Evolutionary conservation across 2,329 filamentous ascomycete genomes (phyloP).

Genomic region (Didymellaceae sp.): DNA sequence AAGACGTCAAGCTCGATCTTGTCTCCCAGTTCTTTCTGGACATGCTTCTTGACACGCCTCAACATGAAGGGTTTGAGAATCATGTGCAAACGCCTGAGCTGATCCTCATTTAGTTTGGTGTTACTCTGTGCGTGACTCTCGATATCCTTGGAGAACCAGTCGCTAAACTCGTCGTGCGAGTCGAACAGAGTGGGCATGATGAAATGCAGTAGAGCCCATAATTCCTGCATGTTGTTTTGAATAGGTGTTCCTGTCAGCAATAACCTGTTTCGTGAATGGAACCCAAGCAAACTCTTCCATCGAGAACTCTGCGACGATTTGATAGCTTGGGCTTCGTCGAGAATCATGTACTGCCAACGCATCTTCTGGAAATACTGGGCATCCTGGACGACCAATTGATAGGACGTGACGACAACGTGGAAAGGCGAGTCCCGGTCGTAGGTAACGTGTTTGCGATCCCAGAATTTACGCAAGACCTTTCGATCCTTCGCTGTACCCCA

Average conservation of each 20-base stretch:
- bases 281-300: conserved; percentile 94
- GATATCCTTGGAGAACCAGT: conserved; percentile 95
- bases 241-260: conserved; percentile 96
- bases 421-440: conserved; percentile 94
- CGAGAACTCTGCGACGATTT: conserved; percentile 96
- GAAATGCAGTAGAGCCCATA: conserved; percentile 97
- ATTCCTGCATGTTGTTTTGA: conserved; percentile 99
- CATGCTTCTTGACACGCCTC: conserved; percentile 98
- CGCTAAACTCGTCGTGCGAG: conserved; percentile 89
- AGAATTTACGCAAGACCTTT: conserved; percentile 97
- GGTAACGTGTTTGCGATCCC: conserved; percentile 96
- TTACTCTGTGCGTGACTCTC: conserved; percentile 98
- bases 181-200: conserved; percentile 99
- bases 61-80: conserved; percentile 99
- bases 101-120: conserved; percentile 98
- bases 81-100: conserved; percentile 96
- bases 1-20: conserved; percentile 97
- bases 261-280: conserved; percentile 93
- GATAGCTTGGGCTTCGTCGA: conserved; percentile 98
- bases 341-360: conserved; percentile 99
- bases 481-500: conserved; percentile 95
- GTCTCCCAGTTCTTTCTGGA: conserved; percentile 97
- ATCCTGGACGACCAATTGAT: conserved; percentile 95
- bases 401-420: conserved; percentile 95
- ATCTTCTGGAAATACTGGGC: conserved; percentile 99